Percentiles rank a stretch among this genome's conserved stretches.
Conservation (phyloP, 129 eudicot species). For the Logfia minima region DNA sequence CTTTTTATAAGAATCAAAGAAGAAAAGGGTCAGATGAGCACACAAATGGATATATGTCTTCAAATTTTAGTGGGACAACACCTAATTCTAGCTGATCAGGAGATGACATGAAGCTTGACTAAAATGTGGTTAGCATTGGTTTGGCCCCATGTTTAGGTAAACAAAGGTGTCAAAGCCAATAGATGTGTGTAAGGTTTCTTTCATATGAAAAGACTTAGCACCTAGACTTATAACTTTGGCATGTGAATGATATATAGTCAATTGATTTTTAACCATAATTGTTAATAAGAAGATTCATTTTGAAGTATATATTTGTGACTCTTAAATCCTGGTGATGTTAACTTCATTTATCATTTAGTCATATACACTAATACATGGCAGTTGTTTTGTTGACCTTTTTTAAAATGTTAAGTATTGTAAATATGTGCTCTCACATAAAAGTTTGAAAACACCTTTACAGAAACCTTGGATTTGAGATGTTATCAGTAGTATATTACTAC, state of each 20-base stretch:
- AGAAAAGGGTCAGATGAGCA: conserved; percentile 29
- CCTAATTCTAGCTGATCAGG: conserved; percentile 21
- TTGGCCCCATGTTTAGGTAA: conserved; percentile 40
- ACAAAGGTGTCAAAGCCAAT: conserved; percentile 29
- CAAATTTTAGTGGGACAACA: conserved; percentile 38
- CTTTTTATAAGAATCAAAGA: conserved; percentile 28
- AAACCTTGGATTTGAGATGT: neutral
- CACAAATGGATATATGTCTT: conserved; percentile 21
- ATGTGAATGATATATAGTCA: neutral
- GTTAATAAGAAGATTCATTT: neutral
- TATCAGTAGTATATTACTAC: no score
- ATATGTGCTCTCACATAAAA: no score
- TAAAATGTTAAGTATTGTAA: no score
- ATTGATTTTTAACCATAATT: neutral
- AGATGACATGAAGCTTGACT: conserved; percentile 30
- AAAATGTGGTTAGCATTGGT: conserved; percentile 36
- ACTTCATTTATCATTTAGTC: no score
- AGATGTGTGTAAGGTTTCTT: conserved; percentile 21
- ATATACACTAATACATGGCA: neutral
- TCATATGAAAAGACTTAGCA: conserved; percentile 11
- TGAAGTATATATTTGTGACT: no score
- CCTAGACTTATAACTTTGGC: neutral
- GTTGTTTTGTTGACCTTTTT: no score
- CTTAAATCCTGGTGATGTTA: no score
- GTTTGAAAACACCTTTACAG: neutral